Evolutionary conservation across 495 filamentous ascomycete genomes (phyloP).

Genomic region (Friedmanniomyces endolithicus): DNA sequence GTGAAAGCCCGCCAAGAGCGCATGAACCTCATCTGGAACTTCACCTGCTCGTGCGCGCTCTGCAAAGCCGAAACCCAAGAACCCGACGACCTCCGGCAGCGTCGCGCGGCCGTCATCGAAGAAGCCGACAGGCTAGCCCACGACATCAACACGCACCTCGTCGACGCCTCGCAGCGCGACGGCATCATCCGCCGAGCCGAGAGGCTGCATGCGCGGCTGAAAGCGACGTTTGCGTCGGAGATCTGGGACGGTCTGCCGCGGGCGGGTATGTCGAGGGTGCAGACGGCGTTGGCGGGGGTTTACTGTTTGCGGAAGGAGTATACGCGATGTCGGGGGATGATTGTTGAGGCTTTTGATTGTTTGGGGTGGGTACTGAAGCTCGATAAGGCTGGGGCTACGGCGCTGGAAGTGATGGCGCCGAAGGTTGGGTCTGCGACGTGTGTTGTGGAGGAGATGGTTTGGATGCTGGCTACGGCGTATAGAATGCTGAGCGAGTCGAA

Average conservation of each 20-base stretch:
- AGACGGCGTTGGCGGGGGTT: background rate
- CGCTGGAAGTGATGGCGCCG: background rate
- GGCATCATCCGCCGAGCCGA: background rate
- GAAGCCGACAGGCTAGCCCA: constrained; percentile 17
- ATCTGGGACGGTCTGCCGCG: background rate
- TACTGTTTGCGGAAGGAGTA: background rate
- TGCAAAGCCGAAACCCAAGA: constrained; percentile 21
- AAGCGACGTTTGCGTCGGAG: background rate
- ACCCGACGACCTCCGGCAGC: constrained; percentile 22
- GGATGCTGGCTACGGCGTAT: background rate
- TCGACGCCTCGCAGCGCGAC: background rate
- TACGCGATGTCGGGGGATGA: background rate
- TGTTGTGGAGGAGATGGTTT: background rate
- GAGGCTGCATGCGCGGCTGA: background rate
- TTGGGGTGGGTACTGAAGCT: constrained; percentile 5
- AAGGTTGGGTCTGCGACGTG: background rate
- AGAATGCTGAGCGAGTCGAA: background rate
- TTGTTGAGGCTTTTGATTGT: background rate
- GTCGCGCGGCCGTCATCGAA: constrained; percentile 22
- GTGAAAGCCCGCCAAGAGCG: constrained; percentile 9
- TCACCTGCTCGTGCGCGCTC: constrained; percentile 20
- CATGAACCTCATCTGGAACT: constrained; percentile 21
- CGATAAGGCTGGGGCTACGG: background rate
- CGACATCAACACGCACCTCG: background rate
- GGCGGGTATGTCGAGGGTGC: background rate